phyloP scores from a whole-genome alignment of 2,329 filamentous ascomycete species.

The Sphaerulina musiva region DNA sequence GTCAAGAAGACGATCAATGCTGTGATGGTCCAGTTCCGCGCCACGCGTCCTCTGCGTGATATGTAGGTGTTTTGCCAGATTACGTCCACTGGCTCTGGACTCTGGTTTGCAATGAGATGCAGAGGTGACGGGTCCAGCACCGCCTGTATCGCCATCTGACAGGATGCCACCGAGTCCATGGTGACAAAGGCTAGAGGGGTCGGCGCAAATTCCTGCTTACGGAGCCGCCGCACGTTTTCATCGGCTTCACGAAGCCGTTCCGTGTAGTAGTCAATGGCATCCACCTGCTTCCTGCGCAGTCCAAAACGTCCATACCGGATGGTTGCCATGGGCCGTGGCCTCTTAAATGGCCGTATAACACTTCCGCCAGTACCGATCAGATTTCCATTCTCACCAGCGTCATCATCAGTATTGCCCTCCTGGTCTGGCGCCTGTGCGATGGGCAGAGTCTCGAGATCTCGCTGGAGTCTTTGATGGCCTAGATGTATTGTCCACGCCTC shows the following conservation, averaged over 20 bases:
- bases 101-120: conserved; percentile 74
- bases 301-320: conserved; percentile 74
- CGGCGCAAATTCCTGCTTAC: conserved; percentile 68
- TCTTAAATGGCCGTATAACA: conserved; percentile 43
- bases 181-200: conserved; percentile 90
- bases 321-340: conserved; percentile 58
- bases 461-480: conserved; percentile 49
- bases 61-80: conserved; percentile 92
- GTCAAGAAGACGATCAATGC: conserved; percentile 74
- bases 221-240: conserved; percentile 61
- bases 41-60: conserved; percentile 63
- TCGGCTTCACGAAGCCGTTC: conserved; percentile 75
- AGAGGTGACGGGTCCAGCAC: conserved; percentile 85
- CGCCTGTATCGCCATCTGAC: conserved; percentile 93
- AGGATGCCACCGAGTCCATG: conserved; percentile 88
- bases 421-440: conserved; percentile 42
- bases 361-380: conserved; percentile 15
- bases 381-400: conserved; percentile 30
- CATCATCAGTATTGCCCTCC: conserved; percentile 19
- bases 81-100: conserved; percentile 85
- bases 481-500: conserved; percentile 73
- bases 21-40: conserved; percentile 78
- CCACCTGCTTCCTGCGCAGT: conserved; percentile 64
- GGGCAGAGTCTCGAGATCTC: conserved; percentile 45
- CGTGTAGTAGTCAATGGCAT: conserved; percentile 92